Base-by-base conservation (phyloP, 2,329 filamentous ascomycete genomes). In the Niveomyces coronatus region DNA sequence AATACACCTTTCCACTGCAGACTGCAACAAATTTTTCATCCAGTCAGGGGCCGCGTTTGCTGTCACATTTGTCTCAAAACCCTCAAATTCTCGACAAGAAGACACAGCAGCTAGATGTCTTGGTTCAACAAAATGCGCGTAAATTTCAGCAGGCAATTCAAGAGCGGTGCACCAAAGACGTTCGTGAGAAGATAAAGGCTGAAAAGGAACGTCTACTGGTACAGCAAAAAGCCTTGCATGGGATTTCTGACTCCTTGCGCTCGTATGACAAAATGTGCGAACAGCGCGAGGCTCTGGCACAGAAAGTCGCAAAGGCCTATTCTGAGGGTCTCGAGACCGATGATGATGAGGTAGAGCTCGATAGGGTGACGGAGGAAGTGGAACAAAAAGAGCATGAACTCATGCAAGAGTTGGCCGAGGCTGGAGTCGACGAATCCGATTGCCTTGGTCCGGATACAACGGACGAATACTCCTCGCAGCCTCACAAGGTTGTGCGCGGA, bases 271-370 rank as follows among this genome's bases (percentile, higher is more conserved):
- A 56, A 3, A 52, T 75, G 10, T 56, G 56, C 28, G 53, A 54
- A 13, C 62, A 67, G 44, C 62, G 63, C 31, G 65, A 75, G 41
- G 50, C 56, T 5, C 52, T 76, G 16, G 58, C 69, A 1, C 53
- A 63, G 32, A 57, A 62, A 35, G 64, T 76, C 34, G 61, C 62
- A 3, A 57, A 68, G 40, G 67, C 67, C 1, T 77, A 74, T 43
- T 63, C 62, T 11, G 62, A 70, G 9, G 64, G 64, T 17, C 50
- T 67, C 11, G 65, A 75, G 33, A 75, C 67, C 1, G 64, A 68
- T 3, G 64, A 68, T 9, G 68, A 72, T 16, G 71, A 76, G 47
- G 49, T 53, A 23, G 62, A 58, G 28, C 54, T 76, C 8, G 70
- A 74, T 41, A 58, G 66, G 24, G 49, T 76, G 26, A 62, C 63